Conservation (phyloP, 2,329 filamentous ascomycete genomes). For the Diaporthe amygdali region DNA sequence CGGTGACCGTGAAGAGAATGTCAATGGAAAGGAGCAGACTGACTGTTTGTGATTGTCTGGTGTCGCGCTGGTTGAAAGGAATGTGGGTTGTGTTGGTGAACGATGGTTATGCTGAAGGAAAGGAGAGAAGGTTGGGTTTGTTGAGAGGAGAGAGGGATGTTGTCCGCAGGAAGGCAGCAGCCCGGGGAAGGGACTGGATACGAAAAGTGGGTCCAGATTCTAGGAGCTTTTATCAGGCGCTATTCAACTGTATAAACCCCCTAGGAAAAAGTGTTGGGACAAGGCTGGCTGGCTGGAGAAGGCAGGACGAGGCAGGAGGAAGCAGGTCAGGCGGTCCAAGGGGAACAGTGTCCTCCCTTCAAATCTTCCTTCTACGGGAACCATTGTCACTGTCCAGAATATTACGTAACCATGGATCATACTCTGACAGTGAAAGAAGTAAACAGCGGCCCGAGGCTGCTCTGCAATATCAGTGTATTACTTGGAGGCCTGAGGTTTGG, state of each 20-base stretch:
- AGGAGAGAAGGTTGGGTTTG: background rate
- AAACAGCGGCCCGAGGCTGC: background rate
- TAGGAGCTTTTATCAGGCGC: background rate
- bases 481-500: background rate
- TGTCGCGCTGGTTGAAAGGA: background rate
- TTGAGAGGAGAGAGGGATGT: background rate
- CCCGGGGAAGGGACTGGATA: background rate
- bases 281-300: background rate
- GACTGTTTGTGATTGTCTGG: background rate
- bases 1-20: background rate
- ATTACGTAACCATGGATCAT: background rate
- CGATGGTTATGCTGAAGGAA: background rate
- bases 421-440: background rate
- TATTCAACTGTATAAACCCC: background rate
- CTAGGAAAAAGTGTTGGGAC: background rate
- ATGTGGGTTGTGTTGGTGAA: background rate
- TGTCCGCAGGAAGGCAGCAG: background rate
- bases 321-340: background rate
- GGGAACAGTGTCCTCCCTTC: background rate
- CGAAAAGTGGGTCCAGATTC: background rate
- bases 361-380: background rate
- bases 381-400: too few species aligned
- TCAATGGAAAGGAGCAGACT: background rate
- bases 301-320: background rate
- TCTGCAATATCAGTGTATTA: background rate